These are phyloP conservation scores for Paramarasmius palmivorus DNA, from an alignment of 1,284 basidiomycete species.

Conservation along the genomic window DNA sequence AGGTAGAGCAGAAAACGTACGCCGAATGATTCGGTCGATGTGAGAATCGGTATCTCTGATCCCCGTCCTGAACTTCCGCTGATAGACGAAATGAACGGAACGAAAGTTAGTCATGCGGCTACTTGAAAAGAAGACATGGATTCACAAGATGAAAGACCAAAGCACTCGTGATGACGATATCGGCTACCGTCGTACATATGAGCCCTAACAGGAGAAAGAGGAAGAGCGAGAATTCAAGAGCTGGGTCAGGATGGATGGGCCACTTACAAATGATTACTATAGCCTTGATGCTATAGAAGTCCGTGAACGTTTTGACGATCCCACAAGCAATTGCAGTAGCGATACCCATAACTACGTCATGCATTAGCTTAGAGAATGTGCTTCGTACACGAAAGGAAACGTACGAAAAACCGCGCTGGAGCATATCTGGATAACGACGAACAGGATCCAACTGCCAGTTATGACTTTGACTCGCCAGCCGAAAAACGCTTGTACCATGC, in stretches of 20 bases:
- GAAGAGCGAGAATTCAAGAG: not conserved
- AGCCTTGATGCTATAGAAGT: constrained; percentile 27
- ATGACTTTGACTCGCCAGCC: constrained; percentile 7
- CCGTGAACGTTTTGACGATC: constrained; percentile 23
- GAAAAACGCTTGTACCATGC: constrained; percentile 12
- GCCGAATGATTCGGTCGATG: constrained; percentile 10
- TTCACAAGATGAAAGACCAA: constrained; percentile 7
- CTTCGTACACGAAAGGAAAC: not conserved
- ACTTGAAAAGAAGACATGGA: not conserved
- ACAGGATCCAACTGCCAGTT: not conserved
- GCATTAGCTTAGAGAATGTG: not conserved
- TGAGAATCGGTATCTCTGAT: constrained; percentile 3
- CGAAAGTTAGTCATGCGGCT: too few relatives aligned
- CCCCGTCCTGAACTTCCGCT: constrained; percentile 5
- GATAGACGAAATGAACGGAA: too few relatives aligned
- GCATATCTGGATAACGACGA: constrained; percentile 1
- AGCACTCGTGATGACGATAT: constrained; percentile 19
- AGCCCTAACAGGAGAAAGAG: constrained; percentile 1
- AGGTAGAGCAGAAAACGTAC: not conserved
- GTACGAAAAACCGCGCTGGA: not conserved
- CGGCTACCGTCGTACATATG: constrained; percentile 11
- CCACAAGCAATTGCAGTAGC: constrained; percentile 26
- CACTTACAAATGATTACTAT: constrained; percentile 25
- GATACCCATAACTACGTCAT: constrained; percentile 25
- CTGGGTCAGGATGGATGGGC: too few relatives aligned